phyloP scores from a whole-genome alignment of 345 rosid genomes.

The Gossypium ekmanianum region DNA sequence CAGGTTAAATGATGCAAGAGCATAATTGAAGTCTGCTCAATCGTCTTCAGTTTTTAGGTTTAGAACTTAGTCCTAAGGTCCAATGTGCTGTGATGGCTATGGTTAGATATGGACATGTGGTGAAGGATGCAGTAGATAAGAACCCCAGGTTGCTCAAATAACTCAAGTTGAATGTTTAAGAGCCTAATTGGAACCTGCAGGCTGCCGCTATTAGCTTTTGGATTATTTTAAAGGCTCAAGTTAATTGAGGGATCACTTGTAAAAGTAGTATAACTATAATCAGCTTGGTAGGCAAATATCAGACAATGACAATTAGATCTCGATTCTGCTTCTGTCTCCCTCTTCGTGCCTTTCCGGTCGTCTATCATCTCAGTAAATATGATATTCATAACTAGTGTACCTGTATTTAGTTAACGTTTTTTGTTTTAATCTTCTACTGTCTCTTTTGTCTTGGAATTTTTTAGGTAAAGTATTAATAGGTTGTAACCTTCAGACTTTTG shows the following conservation, averaged over 20 bases:
- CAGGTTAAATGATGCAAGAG: neutral
- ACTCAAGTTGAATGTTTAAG: neutral
- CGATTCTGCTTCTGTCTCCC: neutral
- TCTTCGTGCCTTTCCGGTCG: neutral
- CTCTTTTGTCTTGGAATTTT: neutral
- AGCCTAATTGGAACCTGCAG: neutral
- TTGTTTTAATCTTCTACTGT: neutral
- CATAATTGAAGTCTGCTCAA: neutral
- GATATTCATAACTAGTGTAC: neutral
- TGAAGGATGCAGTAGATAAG: neutral
- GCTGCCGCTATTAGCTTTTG: neutral
- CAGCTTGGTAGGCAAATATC: neutral
- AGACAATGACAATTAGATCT: neutral
- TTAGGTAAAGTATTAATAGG: neutral
- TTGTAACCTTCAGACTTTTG: neutral
- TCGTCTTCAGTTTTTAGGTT: neutral
- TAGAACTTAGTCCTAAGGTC: neutral
- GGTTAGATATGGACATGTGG: neutral
- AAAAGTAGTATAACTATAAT: neutral
- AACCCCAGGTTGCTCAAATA: neutral
- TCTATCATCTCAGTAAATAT: no score
- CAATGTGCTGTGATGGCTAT: neutral
- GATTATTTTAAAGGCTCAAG: neutral
- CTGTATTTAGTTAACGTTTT: neutral
- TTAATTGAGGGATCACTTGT: neutral